phyloP scores from a whole-genome alignment of 2,329 filamentous ascomycete species.

The Calonectria montana region DNA sequence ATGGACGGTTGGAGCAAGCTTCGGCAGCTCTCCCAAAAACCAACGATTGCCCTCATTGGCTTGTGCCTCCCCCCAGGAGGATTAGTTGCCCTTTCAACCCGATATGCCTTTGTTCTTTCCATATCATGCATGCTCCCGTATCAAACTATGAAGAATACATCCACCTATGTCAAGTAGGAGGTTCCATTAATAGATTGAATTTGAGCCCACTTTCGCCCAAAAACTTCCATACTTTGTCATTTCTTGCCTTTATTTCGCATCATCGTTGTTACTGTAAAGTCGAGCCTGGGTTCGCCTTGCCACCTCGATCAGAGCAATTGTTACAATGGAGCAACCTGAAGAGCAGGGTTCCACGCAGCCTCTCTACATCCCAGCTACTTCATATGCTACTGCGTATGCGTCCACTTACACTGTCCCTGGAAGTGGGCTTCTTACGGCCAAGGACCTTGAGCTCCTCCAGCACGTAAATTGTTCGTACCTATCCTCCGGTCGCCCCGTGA shows the following conservation, averaged over 20 bases:
- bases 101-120: slow-evolving; percentile 4
- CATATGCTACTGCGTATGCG: slow-evolving; percentile 42
- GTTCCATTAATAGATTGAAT: not conserved
- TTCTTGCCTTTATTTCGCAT: not conserved
- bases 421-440: slow-evolving; percentile 31
- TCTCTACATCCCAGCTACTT: slow-evolving; percentile 38
- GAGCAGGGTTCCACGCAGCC: not conserved
- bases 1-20: not conserved
- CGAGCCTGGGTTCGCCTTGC: not conserved
- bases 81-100: not conserved
- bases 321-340: slow-evolving; percentile 16
- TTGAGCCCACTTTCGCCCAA: not conserved
- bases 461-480: slow-evolving; percentile 70
- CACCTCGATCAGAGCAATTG: not conserved
- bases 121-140: not conserved
- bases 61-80: not conserved
- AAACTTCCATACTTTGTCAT: not conserved
- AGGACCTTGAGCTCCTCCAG: slow-evolving; percentile 40
- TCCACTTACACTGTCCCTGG: slow-evolving; percentile 40
- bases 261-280: not conserved
- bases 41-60: not conserved
- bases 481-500: slow-evolving; percentile 65
- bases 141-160: not conserved
- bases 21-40: not conserved
- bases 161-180: too few relatives aligned